Conservation (phyloP, 2,329 filamentous ascomycete genomes). For the Colletotrichum scovillei region DNA sequence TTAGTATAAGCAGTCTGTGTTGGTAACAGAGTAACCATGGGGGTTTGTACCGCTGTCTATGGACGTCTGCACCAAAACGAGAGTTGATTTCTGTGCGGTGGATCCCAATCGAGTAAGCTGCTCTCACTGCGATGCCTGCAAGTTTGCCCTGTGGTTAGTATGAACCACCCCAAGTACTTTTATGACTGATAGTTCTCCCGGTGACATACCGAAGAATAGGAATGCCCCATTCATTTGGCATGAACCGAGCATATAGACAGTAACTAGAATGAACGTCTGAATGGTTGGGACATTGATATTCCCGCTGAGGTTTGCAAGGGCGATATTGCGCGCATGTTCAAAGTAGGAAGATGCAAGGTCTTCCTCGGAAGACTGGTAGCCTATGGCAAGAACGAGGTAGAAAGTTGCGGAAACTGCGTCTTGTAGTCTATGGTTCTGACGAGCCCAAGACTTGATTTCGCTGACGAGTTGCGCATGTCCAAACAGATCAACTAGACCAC, state of each 20-base stretch:
- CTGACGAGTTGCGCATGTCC: conserved; percentile 51
- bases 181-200: not conserved
- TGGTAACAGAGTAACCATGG: too few species aligned
- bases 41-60: conserved; percentile 48
- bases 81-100: conserved; percentile 66
- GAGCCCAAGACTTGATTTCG: conserved; percentile 56
- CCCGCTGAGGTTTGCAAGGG: conserved; percentile 56
- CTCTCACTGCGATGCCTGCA: conserved; percentile 59
- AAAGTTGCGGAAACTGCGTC: conserved; percentile 53
- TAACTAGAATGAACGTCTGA: conserved; percentile 62
- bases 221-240: conserved; percentile 68
- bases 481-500: conserved; percentile 62
- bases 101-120: conserved; percentile 64
- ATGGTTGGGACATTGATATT: conserved; percentile 62
- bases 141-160: not conserved
- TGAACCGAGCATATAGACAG: conserved; percentile 64
- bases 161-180: conserved; percentile 1
- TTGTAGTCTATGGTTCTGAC: conserved; percentile 44
- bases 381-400: conserved; percentile 63
- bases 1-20: not conserved
- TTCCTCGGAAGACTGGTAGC: conserved; percentile 55
- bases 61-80: conserved; percentile 57
- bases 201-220: conserved; percentile 56
- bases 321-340: conserved; percentile 59
- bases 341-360: conserved; percentile 57